Evolutionary conservation across 1,139 yeast species (phyloP).

Genomic region (Hansenula lynferdii): DNA sequence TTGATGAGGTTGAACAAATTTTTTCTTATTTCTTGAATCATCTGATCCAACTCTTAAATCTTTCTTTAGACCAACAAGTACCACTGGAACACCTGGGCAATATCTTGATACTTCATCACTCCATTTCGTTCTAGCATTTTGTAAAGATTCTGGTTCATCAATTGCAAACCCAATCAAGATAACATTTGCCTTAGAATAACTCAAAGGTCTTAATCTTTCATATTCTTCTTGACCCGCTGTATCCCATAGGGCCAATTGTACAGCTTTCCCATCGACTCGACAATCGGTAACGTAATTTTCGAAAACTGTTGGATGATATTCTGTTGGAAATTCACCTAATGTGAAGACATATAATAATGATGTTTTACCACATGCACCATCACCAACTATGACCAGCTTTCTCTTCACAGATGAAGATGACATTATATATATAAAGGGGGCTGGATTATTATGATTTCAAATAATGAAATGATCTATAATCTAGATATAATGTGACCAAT

Average conservation of each 20-base stretch:
- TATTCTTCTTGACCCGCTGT: conserved; percentile 97
- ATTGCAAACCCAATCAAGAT: conserved; percentile 69
- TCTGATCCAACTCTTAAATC: conserved; percentile 46
- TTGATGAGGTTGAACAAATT: conserved; percentile 47
- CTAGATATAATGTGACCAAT: too few relatives aligned
- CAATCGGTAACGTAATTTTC: conserved; percentile 94
- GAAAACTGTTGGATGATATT: conserved; percentile 91
- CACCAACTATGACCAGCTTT: conserved; percentile 89
- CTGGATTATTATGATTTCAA: background rate
- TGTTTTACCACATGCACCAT: conserved; percentile 95
- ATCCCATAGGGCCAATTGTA: conserved; percentile 89
- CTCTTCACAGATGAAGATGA: conserved; percentile 42
- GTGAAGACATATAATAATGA: conserved; percentile 89
- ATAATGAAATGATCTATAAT: too few relatives aligned
- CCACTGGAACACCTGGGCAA: conserved; percentile 62
- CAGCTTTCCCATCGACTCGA: conserved; percentile 87
- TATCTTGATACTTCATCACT: conserved; percentile 62
- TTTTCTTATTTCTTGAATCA: conserved; percentile 24
- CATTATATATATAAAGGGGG: too few relatives aligned
- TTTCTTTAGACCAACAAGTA: conserved; percentile 66
- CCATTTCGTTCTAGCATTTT: conserved; percentile 69
- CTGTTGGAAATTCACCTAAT: conserved; percentile 74
- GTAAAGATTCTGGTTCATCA: conserved; percentile 64
- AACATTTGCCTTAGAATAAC: conserved; percentile 72
- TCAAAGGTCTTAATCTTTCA: conserved; percentile 67